Evolutionary conservation across 1,139 yeast species (phyloP), one percentile per base, ranked within the genome.

Genomic region (Scheffersomyces illinoinensis): DNA sequence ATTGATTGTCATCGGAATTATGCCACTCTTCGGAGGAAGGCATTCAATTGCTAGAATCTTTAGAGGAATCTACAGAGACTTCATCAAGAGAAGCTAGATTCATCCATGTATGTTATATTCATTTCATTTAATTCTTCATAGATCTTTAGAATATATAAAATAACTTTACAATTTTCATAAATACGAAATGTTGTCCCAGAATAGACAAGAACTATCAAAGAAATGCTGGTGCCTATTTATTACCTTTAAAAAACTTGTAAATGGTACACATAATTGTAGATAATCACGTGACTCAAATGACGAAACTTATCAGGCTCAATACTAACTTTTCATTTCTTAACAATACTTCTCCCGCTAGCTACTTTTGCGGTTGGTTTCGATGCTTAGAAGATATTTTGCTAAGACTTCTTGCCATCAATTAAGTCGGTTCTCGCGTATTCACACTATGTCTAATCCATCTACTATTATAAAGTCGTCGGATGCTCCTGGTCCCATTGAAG

Each of bases 401-500:
- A 33, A 12, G 2, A 33, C 14, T 33, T 33, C 43, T 33, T 33
- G 43, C 43, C 43, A 17, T 26, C 33, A 26, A 26, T 3, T 26
- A 26, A 10, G 33, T 14, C 4, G 17, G 7, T 33, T 33, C 43
- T 33, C 43, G 14, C 2, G 17, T 33, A 33, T 48, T 20, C 51
- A 19, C 24, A 48, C 53, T n/a, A 47, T 50, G 50, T 51, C 46
- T 20, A 54, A 58, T 4, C 48, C 60, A 4, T 47, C 58, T 24
- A 56, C 59, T 50, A 48, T 48, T 20, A 56, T 61, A 51, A 54
- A 57, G 33, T 56, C 63, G 5, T 63, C 67, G 2, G 65, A 58
- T 23, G 55, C 64, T 2, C 70, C 79, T 5, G 87, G 87, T 2
- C 89, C 90, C 4, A 79, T 88, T 48, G 88, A 89, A 59, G 68